Percentiles rank a stretch among this genome's conserved stretches.
These are phyloP conservation scores for Boletus mariae DNA, from an alignment of 1,284 basidiomycete genomes.

Conservation along the genomic window DNA sequence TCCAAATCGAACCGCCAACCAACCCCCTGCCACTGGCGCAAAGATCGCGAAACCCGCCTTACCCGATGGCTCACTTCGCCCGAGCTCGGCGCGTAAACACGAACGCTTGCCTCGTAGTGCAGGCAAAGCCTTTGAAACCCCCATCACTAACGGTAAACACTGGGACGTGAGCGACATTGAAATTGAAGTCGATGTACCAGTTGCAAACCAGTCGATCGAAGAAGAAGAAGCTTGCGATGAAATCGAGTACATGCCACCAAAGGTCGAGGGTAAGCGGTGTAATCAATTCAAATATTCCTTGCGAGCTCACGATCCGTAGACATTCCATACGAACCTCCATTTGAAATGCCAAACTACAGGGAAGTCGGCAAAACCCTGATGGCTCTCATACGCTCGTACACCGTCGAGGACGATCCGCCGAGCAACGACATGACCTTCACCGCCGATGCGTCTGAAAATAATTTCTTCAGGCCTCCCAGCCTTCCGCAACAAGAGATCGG, in stretches of 20 bases:
- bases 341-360: conserved; percentile 56
- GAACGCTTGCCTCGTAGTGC: conserved; percentile 43
- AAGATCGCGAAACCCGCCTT: conserved; percentile 35
- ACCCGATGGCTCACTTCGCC: conserved; percentile 39
- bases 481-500: conserved; percentile 37
- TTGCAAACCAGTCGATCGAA: conserved; percentile 36
- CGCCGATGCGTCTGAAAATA: conserved; percentile 29
- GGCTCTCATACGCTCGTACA: conserved; percentile 40
- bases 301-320: conserved; percentile 33
- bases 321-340: conserved; percentile 48
- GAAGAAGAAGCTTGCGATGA: conserved; percentile 53
- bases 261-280: conserved; percentile 50
- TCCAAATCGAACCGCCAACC: conserved; percentile 47
- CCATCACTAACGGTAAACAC: conserved; percentile 59
- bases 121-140: conserved; percentile 57
- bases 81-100: conserved; percentile 62
- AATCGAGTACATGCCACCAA: conserved; percentile 76
- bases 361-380: conserved; percentile 47
- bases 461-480: conserved; percentile 16
- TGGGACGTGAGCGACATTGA: conserved; percentile 72
- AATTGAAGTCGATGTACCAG: conserved; percentile 37
- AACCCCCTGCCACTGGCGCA: conserved; percentile 26
- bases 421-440: conserved; percentile 27
- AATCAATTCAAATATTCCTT: not conserved
- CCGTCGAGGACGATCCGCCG: conserved; percentile 35